Conservation (phyloP, 2,329 filamentous ascomycete species). For the Pseudomassariella vexata region DNA sequence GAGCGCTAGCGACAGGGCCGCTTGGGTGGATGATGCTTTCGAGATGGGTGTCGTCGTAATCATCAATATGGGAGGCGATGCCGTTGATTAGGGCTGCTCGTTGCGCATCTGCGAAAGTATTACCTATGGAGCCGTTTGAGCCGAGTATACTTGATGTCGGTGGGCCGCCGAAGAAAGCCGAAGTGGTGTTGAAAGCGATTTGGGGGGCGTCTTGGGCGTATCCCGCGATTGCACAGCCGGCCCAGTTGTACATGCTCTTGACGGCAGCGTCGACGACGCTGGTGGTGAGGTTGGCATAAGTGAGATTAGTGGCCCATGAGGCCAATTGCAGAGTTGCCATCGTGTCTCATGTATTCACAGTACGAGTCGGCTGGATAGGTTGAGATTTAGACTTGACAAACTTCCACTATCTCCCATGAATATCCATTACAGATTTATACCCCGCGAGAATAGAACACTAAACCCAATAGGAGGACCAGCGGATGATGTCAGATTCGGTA, state of each 20-base stretch:
- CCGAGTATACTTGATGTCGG: constrained; percentile 25
- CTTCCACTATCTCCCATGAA: too few species aligned
- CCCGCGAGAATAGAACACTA: too few species aligned
- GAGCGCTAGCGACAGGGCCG: constrained; percentile 42
- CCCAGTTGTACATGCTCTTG: constrained; percentile 47
- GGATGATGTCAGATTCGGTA: too few species aligned
- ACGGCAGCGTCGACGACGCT: constrained; percentile 36
- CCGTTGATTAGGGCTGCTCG: constrained; percentile 48
- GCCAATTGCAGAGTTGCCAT: constrained; percentile 44
- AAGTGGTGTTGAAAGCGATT: constrained; percentile 21
- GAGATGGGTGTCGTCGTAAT: constrained; percentile 52
- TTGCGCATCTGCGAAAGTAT: constrained; percentile 32
- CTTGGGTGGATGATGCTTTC: constrained; percentile 51
- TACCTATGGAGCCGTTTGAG: constrained; percentile 16
- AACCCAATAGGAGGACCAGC: too few species aligned
- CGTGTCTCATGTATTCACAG: too few species aligned
- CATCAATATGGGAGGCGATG: constrained; percentile 48
- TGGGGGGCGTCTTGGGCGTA: constrained; percentile 37
- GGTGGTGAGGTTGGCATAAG: constrained; percentile 31
- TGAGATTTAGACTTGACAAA: too few species aligned
- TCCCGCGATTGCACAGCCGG: constrained; percentile 46
- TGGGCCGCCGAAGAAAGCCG: constrained; percentile 23
- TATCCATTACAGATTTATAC: too few species aligned
- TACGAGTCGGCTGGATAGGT: too few species aligned
- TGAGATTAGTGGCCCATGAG: constrained; percentile 37